Evolutionary conservation across 202 grass and related monocot species (phyloP).

Genomic region (Hordeum pubiflorum): DNA sequence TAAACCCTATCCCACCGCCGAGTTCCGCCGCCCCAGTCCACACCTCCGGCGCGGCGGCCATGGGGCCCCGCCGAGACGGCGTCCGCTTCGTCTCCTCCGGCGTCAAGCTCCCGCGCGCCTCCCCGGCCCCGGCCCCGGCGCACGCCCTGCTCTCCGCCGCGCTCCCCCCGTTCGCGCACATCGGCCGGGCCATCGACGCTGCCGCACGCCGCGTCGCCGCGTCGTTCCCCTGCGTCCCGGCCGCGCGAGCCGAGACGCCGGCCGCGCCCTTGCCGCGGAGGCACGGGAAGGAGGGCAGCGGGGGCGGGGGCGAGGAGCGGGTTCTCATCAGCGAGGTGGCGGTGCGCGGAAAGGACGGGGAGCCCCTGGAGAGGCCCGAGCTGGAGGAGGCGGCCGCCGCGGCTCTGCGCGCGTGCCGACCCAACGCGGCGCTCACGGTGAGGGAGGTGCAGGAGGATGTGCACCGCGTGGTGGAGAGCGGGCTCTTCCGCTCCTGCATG

Average conservation of each 20-base stretch:
- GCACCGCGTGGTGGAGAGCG: constrained; percentile 80
- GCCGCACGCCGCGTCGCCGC: constrained; percentile 25
- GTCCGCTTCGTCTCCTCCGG: constrained; percentile 62
- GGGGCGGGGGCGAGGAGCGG: constrained; percentile 58
- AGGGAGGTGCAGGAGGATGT: constrained; percentile 95
- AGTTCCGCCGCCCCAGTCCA: not conserved
- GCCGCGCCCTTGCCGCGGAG: constrained; percentile 34
- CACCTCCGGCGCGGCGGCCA: not conserved
- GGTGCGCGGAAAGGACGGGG: constrained; percentile 79
- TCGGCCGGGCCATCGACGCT: constrained; percentile 48
- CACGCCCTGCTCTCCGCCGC: constrained; percentile 32
- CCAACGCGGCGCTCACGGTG: constrained; percentile 89
- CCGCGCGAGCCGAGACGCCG: constrained; percentile 27
- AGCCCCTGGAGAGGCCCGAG: constrained; percentile 67
- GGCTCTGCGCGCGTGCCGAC: constrained; percentile 67
- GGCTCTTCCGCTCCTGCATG: constrained; percentile 76
- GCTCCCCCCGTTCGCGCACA: constrained; percentile 71
- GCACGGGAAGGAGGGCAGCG: constrained; percentile 48
- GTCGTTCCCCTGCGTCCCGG: constrained; percentile 21
- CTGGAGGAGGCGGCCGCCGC: constrained; percentile 57
- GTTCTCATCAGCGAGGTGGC: constrained; percentile 93
- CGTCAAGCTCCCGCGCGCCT: constrained; percentile 39
- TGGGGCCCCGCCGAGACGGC: constrained; percentile 34
- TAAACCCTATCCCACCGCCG: constrained; percentile 26
- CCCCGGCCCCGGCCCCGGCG: not conserved